Conservation (phyloP, 1,139 yeast genomes). For the Meyerozyma sp. region DNA sequence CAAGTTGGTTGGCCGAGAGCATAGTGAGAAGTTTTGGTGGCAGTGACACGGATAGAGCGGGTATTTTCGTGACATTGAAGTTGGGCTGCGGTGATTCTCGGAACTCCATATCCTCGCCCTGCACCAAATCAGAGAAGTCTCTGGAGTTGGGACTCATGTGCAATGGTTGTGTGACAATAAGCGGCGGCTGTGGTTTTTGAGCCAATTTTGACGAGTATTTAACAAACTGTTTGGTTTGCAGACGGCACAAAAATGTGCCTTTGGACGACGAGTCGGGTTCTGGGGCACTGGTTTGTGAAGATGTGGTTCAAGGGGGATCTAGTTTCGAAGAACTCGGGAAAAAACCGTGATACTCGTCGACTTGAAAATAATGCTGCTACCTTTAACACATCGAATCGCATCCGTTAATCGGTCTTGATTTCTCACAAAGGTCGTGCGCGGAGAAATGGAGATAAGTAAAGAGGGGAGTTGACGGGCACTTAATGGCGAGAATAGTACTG, state of each 20-base stretch:
- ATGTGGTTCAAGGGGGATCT: neutral
- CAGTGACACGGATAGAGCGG: conserved; percentile 4
- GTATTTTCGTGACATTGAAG: conserved; percentile 4
- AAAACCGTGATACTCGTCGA: neutral
- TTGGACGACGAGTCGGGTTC: neutral
- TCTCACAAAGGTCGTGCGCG: neutral
- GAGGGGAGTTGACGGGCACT: neutral
- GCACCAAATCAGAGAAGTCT: conserved; percentile 36
- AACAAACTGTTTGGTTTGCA: neutral
- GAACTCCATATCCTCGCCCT: conserved; percentile 37
- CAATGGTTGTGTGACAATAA: neutral
- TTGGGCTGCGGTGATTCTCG: conserved; percentile 16
- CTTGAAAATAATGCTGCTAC: neutral
- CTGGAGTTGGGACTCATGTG: conserved; percentile 2
- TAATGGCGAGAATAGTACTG: neutral
- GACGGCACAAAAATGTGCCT: neutral
- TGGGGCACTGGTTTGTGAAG: neutral
- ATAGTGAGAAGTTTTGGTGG: conserved; percentile 20
- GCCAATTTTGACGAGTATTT: neutral
- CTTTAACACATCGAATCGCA: neutral
- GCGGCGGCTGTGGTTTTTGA: neutral
- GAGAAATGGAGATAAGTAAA: neutral
- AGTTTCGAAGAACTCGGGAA: neutral
- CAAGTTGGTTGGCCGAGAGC: conserved; percentile 29
- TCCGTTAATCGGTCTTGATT: conserved; percentile 1